Base-by-base conservation (phyloP, 1,284 basidiomycete species). In the Pseudozyma hubeiensis region DNA sequence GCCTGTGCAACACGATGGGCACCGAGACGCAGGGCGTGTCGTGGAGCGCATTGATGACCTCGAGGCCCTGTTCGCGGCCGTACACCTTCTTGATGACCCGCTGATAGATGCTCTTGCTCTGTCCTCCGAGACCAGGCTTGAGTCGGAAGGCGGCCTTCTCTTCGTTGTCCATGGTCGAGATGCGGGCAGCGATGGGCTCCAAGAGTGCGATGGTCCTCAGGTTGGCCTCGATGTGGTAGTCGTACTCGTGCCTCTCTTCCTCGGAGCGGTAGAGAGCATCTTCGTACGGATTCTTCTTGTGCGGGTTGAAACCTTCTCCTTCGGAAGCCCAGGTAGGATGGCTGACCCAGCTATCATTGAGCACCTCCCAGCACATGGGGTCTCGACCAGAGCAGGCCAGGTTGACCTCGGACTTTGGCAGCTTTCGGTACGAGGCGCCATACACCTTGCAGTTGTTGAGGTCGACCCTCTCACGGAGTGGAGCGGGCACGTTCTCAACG, bases 211-310 rank as follows among this genome's bases (percentile, higher is more conserved):
- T 97, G 10, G 95, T 98, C 48, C 95, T 91, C 17, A 91, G 86
- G 80, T 98, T 91, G 43, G 92, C 94, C 84, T 98, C 94, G 54
- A 99, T 90, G 81, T 97, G 93, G 78, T 97, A 96, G 81, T 97
- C 94, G 85, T 95, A 99, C 86, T 99, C 97, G 86, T 98, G 94
- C 30, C 97, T 90, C 85, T 99, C 97, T 84, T 99, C 97, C 85
- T 99, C 97, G 77, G 93, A 92, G 84, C 93, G 93, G 87, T 99
- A 95, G 60, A 99, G 88, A 0, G 93, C 93, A 81, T 98, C 95
- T 85, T 99, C 97, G 85, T 93, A 98, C 4, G 90, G 89, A 85
- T 97, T 99, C 87, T 98, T 98, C 88, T 96, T 96, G 86, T 97
- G 94, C 6, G 95, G 90, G 63, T 94, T 89, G 86, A 98, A 98